Percentiles rank a stretch among this genome's conserved stretches.
These are phyloP conservation scores for Priceomyces melissophilus DNA, from an alignment of 805 yeast species.

Conservation along the genomic window DNA sequence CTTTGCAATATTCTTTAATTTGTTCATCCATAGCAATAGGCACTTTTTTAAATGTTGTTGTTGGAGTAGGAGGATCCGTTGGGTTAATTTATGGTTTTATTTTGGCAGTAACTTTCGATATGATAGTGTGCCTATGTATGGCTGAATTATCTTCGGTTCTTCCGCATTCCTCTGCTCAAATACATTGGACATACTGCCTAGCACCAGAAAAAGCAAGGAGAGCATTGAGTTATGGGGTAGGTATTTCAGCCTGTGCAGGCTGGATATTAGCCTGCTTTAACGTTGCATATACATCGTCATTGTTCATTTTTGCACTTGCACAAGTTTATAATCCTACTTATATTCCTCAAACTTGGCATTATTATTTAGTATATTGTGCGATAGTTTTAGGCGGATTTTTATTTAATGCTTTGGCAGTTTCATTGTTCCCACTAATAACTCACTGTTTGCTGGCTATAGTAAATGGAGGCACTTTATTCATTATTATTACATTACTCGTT, in stretches of 20 bases:
- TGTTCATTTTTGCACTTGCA: slow-evolving; percentile 15
- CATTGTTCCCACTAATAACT: slow-evolving; percentile 13
- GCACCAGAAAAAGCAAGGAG: slow-evolving; percentile 21
- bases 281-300: slow-evolving; percentile 13
- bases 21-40: slow-evolving; percentile 20
- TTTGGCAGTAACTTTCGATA: slow-evolving; percentile 14
- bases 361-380: slow-evolving; percentile 13
- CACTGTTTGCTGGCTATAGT: slow-evolving; percentile 17
- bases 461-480: slow-evolving; percentile 19
- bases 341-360: slow-evolving; percentile 16
- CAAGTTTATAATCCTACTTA: slow-evolving; percentile 14
- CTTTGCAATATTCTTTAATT: slow-evolving; percentile 15
- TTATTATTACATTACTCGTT: slow-evolving; percentile 17
- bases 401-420: slow-evolving; percentile 13
- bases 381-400: slow-evolving; percentile 9
- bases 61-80: slow-evolving; percentile 22
- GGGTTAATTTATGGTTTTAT: slow-evolving; percentile 19
- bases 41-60: slow-evolving; percentile 17
- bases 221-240: slow-evolving; percentile 25
- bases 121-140: slow-evolving; percentile 15
- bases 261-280: slow-evolving; percentile 21
- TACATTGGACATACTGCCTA: slow-evolving; percentile 31
- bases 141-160: slow-evolving; percentile 32
- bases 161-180: slow-evolving; percentile 32
- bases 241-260: slow-evolving; percentile 23